Evolutionary conservation across 2,329 filamentous ascomycete species (phyloP), one percentile per base, ranked within the genome.

Genomic region (Curvularia eragrostidis): DNA sequence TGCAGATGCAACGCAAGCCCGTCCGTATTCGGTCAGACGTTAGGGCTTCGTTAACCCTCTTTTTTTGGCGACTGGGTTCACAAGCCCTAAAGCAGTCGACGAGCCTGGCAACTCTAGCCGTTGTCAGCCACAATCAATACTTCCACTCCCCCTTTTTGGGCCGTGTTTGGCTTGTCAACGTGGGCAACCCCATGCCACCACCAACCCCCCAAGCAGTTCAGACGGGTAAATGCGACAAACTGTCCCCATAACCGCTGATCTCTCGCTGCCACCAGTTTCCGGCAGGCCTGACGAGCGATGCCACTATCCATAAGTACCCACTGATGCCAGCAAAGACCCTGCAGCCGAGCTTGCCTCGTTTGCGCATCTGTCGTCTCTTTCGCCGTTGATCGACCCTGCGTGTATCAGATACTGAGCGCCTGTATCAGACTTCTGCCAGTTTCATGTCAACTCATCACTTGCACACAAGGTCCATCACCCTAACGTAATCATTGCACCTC

Each of bases 371-470:
- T n/a, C 26, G 24, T 46, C 26, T 18, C 26, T 10, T 46, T 49
- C 36, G 30, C 32, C 12, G 55, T 46, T 58, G 70, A 72, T 75
- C 71, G 67, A 55, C 71, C 67, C 64, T 66, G 62, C 62, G 58
- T 68, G 72, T 70, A 60, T 74, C 71, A 74, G 71, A 73, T 66
- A 63, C 59, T 28, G 56, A 58, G 60, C 48, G 50, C 60, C 57
- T 58, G 74, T 76, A 68, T 75, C 73, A 75, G 66, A 64, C 32
- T 63, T 52, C 59, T 70, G 65, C 65, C 56, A 71, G 73, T 76
- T 76, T 75, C 74, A 75, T 55, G 61, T 71, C 60, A 46, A 69
- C 66, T 67, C 58, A 65, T 66, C 63, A 66, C 64, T 65, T 65
- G 63, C 58, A 64, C 48, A 59, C 57, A 58, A 28, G 26, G 26